phyloP scores from a whole-genome alignment of 495 filamentous ascomycete genomes.

The Acidomyces sp. region DNA sequence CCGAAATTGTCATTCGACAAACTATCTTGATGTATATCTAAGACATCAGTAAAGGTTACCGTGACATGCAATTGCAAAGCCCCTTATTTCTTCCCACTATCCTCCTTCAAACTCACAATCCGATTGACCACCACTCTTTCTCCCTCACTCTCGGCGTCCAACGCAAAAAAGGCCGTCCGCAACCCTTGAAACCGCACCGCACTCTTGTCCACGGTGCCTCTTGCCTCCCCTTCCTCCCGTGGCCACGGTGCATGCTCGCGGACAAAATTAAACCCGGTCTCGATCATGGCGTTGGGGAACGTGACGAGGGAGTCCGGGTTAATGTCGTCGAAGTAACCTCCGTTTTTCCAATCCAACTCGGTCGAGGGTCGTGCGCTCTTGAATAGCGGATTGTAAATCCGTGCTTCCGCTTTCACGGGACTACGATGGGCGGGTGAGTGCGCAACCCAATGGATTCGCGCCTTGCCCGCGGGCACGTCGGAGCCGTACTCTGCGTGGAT shows the following conservation, averaged over 20 bases:
- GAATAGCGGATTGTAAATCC: conserved; percentile 75
- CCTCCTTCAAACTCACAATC: conserved; percentile 89
- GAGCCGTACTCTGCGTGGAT: conserved; percentile 42
- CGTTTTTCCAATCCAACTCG: conserved; percentile 45
- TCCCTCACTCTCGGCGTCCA: conserved; percentile 62
- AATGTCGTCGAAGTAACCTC: conserved; percentile 70
- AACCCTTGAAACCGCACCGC: conserved; percentile 85
- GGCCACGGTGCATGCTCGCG: conserved; percentile 67
- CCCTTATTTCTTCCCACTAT: conserved; percentile 48
- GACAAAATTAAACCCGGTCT: conserved; percentile 75
- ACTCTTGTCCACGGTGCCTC: conserved; percentile 35
- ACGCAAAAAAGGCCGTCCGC: conserved; percentile 73
- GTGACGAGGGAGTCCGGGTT: conserved; percentile 74
- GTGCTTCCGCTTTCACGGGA: conserved; percentile 63
- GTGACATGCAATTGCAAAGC: no score
- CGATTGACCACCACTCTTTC: conserved; percentile 68
- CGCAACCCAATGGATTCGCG: conserved; percentile 84
- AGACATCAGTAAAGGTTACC: no score
- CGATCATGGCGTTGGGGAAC: conserved; percentile 65
- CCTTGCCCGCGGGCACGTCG: conserved; percentile 46
- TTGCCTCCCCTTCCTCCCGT: conserved; percentile 39
- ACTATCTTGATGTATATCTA: no score
- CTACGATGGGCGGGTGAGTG: conserved; percentile 42
- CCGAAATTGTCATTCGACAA: no score
- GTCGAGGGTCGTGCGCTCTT: conserved; percentile 66